Evolutionary conservation across 23 red algal genomes (phyloP).

Genomic region (Agarophyton chilense): DNA sequence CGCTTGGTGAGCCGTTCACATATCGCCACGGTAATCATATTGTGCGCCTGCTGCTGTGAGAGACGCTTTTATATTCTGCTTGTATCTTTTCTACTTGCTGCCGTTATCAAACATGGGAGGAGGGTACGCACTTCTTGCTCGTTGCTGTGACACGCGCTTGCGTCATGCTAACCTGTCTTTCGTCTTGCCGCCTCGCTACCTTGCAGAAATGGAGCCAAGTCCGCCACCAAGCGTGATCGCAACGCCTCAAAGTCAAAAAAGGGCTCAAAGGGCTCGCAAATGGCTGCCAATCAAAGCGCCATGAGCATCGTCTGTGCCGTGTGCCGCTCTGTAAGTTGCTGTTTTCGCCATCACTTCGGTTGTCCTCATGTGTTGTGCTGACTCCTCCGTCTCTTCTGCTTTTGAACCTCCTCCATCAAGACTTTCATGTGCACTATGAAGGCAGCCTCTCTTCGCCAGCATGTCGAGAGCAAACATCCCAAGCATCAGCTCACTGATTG

Average conservation of each 20-base stretch:
- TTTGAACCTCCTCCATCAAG: not conserved
- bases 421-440: constrained; percentile 79
- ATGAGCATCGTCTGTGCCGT: constrained; percentile 78
- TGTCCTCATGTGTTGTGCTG: not conserved
- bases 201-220: constrained; percentile 78
- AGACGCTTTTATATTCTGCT: too few species aligned
- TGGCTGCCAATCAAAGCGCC: constrained; percentile 36
- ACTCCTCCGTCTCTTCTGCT: not conserved
- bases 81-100: too few species aligned
- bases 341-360: not conserved
- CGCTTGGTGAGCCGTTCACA: not conserved
- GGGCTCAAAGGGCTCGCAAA: constrained; percentile 54
- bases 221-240: constrained; percentile 69
- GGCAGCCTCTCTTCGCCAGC: constrained; percentile 68
- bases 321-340: constrained; percentile 66
- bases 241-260: constrained; percentile 65
- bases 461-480: constrained; percentile 68
- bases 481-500: constrained; percentile 55
- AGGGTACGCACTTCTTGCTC: constrained; percentile 9
- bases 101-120: constrained; percentile 20
- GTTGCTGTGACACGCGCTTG: not conserved
- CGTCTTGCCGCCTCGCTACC: not conserved
- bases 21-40: too few species aligned
- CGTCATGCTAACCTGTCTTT: not conserved
- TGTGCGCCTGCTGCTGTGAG: too few species aligned